A percentile compares a stretch with the other conserved stretches of the same genome.
Evolutionary conservation across 2,329 filamentous ascomycete genomes (phyloP).

Genomic region (Botrytis deweyae): DNA sequence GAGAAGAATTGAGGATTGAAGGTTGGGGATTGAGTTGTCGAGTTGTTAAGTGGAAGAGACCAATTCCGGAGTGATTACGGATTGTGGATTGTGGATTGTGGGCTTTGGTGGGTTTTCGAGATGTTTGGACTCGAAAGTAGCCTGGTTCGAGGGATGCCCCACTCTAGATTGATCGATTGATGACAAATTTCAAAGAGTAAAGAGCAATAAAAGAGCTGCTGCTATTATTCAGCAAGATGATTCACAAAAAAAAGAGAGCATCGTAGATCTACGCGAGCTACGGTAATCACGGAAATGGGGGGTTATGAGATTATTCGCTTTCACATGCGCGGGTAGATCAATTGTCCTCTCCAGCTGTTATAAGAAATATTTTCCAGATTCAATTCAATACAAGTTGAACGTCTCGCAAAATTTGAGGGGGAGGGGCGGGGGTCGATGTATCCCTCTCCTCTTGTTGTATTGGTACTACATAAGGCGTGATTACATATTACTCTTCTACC

Average conservation of each 20-base stretch:
- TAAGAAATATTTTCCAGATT: neutral
- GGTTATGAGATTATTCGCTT: neutral
- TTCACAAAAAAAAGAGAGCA: neutral
- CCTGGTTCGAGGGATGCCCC: conserved; percentile 5
- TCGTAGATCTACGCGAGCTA: too few relatives aligned
- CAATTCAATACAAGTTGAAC: neutral
- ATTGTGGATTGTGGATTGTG: conserved; percentile 7
- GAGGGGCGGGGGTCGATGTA: neutral
- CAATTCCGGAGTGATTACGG: conserved; percentile 15
- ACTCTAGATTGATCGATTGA: neutral
- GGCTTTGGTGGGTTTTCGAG: neutral
- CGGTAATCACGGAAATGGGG: neutral
- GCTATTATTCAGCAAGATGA: neutral
- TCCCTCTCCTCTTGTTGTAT: neutral
- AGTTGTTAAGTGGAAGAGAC: neutral
- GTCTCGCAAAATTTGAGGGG: neutral
- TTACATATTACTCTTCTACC: neutral
- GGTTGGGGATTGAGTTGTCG: neutral
- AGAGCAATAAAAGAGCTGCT: neutral
- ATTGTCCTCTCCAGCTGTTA: too few relatives aligned
- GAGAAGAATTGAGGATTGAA: neutral
- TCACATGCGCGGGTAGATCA: too few relatives aligned
- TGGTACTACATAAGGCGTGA: neutral
- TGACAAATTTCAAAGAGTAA: conserved; percentile 14
- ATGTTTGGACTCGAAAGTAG: neutral